Conservation (phyloP, 2,329 filamentous ascomycete species). For the Bipolaris victoriae region DNA sequence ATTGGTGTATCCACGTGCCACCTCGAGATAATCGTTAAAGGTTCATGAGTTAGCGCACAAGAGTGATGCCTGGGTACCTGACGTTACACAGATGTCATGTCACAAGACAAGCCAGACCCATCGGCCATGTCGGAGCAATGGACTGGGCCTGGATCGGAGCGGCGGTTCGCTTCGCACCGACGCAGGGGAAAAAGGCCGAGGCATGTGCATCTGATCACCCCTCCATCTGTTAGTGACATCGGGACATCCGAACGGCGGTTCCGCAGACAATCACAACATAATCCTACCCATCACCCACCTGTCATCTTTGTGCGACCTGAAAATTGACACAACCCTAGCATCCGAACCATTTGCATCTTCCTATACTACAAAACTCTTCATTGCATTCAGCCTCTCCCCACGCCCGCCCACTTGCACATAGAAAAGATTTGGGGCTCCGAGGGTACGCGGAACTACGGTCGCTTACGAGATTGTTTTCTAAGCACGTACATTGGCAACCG, state of each 20-base stretch:
- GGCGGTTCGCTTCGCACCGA: conserved; percentile 9
- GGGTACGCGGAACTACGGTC: conserved; percentile 4
- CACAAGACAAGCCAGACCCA: conserved; percentile 5
- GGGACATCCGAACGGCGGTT: conserved; percentile 13
- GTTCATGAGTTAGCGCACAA: background rate
- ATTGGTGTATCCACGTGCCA: background rate
- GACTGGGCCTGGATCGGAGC: conserved; percentile 1
- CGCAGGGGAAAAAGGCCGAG: conserved; percentile 20
- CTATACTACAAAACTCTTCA: background rate
- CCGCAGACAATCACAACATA: conserved; percentile 6
- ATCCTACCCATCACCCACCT: background rate
- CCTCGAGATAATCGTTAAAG: background rate
- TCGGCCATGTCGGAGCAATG: conserved; percentile 10
- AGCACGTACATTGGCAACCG: conserved; percentile 1
- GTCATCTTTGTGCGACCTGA: background rate
- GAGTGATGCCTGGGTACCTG: background rate
- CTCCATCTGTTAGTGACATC: conserved; percentile 13
- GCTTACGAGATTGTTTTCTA: conserved; percentile 14
- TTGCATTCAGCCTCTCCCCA: background rate
- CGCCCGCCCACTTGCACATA: background rate
- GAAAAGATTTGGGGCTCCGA: background rate
- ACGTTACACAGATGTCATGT: background rate
- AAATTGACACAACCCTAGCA: background rate
- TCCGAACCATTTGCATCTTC: background rate
- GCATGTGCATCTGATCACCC: conserved; percentile 14